phyloP scores from a whole-genome alignment of 371 early-diverging fungal species.

The Apophysomyces variabilis region DNA sequence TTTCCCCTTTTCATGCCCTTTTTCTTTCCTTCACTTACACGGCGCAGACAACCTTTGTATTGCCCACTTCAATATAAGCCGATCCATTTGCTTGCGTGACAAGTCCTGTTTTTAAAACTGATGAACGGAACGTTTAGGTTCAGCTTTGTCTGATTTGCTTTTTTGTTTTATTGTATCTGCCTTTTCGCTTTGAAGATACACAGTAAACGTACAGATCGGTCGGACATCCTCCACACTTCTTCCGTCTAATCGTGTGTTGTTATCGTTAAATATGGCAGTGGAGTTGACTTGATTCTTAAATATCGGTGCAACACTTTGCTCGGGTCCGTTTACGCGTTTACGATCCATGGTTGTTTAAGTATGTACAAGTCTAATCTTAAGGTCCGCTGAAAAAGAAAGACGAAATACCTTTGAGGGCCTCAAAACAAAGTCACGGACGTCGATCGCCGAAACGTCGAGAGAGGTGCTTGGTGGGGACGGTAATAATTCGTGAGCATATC shows the following conservation, averaged over 20 bases:
- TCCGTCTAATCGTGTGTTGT: constrained; percentile 56
- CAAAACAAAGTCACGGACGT: no score
- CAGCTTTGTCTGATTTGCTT: constrained; percentile 14
- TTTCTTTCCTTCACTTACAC: constrained; percentile 64
- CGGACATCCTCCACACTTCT: constrained; percentile 63
- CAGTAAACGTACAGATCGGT: constrained; percentile 55
- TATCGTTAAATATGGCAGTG: constrained; percentile 26
- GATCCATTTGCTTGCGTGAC: constrained; percentile 89
- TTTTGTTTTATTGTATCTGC: constrained; percentile 22
- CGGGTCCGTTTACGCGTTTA: constrained; percentile 78
- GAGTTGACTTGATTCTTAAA: constrained; percentile 30
- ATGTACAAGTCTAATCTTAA: no score
- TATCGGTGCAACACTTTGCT: constrained; percentile 72
- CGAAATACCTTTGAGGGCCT: no score
- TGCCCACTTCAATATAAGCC: constrained; percentile 87
- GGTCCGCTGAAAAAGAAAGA: no score
- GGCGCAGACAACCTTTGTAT: constrained; percentile 87
- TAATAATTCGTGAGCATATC: no score
- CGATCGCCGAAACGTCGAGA: no score
- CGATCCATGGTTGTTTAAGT: constrained; percentile 59
- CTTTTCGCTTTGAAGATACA: background rate
- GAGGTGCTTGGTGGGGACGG: no score
- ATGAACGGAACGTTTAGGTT: background rate
- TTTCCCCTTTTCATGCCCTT: no score
- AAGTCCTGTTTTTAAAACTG: constrained; percentile 83